A percentile compares a stretch with the other conserved stretches of the same genome.
phyloP scores from a whole-genome alignment of 2,329 filamentous ascomycete species.

The Trichoderma sp. region DNA sequence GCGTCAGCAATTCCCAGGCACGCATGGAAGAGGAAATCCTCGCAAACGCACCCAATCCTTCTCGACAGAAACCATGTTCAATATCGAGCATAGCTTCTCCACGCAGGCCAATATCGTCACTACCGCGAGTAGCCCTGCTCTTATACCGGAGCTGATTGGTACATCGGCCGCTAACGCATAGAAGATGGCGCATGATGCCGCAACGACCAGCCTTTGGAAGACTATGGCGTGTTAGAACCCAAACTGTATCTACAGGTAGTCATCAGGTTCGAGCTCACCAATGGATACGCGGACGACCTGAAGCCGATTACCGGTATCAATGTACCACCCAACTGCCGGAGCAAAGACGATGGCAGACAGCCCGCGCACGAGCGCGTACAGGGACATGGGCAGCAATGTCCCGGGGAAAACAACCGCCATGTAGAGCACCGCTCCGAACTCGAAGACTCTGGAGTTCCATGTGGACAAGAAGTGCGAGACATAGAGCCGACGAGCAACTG shows the following conservation, averaged over 20 bases:
- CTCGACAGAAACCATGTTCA: slow-evolving; percentile 70
- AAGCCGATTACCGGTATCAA: slow-evolving; percentile 60
- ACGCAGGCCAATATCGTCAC: slow-evolving; percentile 58
- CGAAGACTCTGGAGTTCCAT: slow-evolving; percentile 66
- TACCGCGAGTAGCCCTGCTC: slow-evolving; percentile 1
- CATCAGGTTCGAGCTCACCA: slow-evolving; percentile 30
- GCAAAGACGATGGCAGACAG: slow-evolving; percentile 61
- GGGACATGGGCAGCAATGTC: slow-evolving; percentile 66
- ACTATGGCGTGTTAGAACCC: slow-evolving; percentile 31
- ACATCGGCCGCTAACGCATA: slow-evolving; percentile 34
- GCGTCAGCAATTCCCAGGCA: background rate
- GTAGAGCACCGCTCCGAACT: slow-evolving; percentile 64
- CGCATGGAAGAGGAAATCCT: background rate
- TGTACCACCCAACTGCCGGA: slow-evolving; percentile 57
- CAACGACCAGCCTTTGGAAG: slow-evolving; percentile 49
- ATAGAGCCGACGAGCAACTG: slow-evolving; percentile 48
- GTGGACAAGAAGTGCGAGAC: slow-evolving; percentile 63
- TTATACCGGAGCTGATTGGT: background rate
- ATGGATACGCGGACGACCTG: slow-evolving; percentile 55
- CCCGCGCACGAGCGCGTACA: slow-evolving; percentile 67
- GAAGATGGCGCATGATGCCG: slow-evolving; percentile 52
- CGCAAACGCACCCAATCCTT: slow-evolving; percentile 63
- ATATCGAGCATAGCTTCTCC: slow-evolving; percentile 67
- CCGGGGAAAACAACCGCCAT: slow-evolving; percentile 57
- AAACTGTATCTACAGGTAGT: background rate